Percentiles rank a stretch among this genome's conserved stretches.
Conservation (phyloP, 495 filamentous ascomycete genomes). For the Aspergillus affinis region DNA sequence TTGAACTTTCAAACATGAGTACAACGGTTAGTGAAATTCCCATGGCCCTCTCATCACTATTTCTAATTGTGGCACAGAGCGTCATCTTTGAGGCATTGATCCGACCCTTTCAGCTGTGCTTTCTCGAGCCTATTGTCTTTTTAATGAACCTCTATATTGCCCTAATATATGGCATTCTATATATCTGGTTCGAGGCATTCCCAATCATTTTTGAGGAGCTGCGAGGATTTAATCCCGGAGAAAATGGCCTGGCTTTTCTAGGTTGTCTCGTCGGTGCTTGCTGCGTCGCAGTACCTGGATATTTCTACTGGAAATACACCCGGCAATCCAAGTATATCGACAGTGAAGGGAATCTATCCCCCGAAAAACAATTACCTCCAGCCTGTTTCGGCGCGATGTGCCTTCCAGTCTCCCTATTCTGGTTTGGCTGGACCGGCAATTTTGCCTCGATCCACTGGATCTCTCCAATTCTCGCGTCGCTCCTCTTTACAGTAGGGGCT, state of each 20-base stretch:
- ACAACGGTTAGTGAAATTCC: conserved; percentile 21
- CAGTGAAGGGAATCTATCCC: conserved; percentile 28
- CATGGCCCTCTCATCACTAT: too few species aligned
- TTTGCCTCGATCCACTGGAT: conserved; percentile 55
- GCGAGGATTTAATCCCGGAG: conserved; percentile 47
- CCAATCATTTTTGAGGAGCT: conserved; percentile 51
- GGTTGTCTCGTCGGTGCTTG: conserved; percentile 44
- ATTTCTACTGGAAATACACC: conserved; percentile 46
- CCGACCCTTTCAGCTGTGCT: conserved; percentile 43
- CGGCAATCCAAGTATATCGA: conserved; percentile 42
- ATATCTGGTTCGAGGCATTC: conserved; percentile 60
- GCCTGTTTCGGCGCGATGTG: conserved; percentile 47
- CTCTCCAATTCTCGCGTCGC: conserved; percentile 55
- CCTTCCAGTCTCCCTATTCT: conserved; percentile 57
- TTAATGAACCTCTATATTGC: conserved; percentile 54
- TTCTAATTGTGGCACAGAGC: conserved; percentile 19
- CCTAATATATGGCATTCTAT: conserved; percentile 54
- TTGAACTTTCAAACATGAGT: conserved; percentile 33
- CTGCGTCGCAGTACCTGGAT: conserved; percentile 39
- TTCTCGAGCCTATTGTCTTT: conserved; percentile 51
- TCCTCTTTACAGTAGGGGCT: conserved; percentile 53
- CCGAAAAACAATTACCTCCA: conserved; percentile 50
- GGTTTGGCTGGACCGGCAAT: conserved; percentile 61
- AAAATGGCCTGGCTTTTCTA: conserved; percentile 51
- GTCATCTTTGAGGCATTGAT: conserved; percentile 39